Percentiles rank a stretch among this genome's conserved stretches.
phyloP scores from a whole-genome alignment of 352 stramenopile genomes.

The Phytopythium montanum region DNA sequence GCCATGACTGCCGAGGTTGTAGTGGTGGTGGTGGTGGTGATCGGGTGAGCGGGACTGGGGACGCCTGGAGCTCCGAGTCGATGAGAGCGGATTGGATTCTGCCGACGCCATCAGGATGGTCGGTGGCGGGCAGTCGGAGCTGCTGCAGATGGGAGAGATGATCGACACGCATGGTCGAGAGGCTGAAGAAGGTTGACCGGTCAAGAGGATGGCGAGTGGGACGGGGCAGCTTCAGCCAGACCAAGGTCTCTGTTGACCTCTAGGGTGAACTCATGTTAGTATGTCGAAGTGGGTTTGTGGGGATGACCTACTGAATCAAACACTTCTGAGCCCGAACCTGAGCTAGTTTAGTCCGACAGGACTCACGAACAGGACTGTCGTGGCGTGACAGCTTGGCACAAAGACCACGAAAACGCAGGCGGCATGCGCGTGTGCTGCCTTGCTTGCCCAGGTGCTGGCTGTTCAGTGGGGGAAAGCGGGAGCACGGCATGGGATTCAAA shows the following conservation, averaged over 20 bases:
- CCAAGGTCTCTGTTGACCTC: neutral
- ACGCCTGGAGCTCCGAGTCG: neutral
- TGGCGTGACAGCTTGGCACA: neutral
- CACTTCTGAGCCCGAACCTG: neutral
- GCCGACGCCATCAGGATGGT: neutral
- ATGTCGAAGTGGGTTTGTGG: neutral
- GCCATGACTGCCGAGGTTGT: neutral
- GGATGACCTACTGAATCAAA: neutral
- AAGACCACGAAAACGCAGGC: neutral
- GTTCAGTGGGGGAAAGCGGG: too few relatives aligned
- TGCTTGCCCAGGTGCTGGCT: too few relatives aligned
- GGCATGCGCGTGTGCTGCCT: too few relatives aligned
- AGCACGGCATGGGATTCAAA: too few relatives aligned
- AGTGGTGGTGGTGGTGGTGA: neutral
- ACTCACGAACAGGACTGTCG: neutral
- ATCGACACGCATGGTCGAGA: neutral
- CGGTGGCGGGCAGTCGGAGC: neutral
- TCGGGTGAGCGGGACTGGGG: neutral
- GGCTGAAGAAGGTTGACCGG: neutral
- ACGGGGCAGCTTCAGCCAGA: neutral
- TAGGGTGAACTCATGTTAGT: neutral
- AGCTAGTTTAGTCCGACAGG: conserved; percentile 2
- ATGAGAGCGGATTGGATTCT: conserved; percentile 4
- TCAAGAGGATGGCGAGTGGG: neutral
- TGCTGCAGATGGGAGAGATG: neutral